A percentile compares a stretch with the other conserved stretches of the same genome.
Evolutionary conservation across 352 stramenopile genomes (phyloP).

Genomic region (Hyaloperonospora brassicae): DNA sequence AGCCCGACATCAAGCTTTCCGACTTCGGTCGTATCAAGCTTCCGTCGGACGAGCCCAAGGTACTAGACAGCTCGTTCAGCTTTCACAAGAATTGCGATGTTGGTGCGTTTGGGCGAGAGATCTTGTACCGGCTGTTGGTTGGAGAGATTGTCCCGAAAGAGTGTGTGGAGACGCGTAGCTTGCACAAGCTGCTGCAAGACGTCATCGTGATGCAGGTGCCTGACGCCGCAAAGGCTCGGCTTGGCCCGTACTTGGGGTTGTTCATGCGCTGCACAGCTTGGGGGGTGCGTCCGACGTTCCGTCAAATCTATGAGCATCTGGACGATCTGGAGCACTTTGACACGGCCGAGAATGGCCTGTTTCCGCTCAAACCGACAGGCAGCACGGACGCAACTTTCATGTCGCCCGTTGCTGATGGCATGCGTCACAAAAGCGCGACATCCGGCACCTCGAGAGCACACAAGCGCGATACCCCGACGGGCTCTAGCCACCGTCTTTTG

Average conservation of each 20-base stretch:
- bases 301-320: constrained; percentile 70
- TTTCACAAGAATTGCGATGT: constrained; percentile 83
- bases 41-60: constrained; percentile 52
- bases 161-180: constrained; percentile 58
- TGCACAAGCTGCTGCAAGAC: constrained; percentile 73
- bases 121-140: constrained; percentile 70
- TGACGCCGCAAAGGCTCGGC: constrained; percentile 38
- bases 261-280: constrained; percentile 71
- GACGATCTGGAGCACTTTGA: constrained; percentile 77
- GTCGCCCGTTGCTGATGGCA: constrained; percentile 41
- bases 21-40: constrained; percentile 79
- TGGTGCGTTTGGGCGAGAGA: constrained; percentile 67
- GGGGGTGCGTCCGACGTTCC: constrained; percentile 73
- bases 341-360: constrained; percentile 61
- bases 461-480: constrained; percentile 50
- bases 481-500: constrained; percentile 18
- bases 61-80: constrained; percentile 65
- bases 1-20: constrained; percentile 74
- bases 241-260: constrained; percentile 61
- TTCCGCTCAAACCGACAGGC: constrained; percentile 59
- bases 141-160: constrained; percentile 70
- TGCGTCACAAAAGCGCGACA: constrained; percentile 26
- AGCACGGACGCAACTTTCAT: constrained; percentile 36
- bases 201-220: constrained; percentile 59
- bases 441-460: constrained; percentile 46